These are phyloP conservation scores for Moricandia moricandioides DNA, from an alignment of 345 rosid species.

Conservation along the genomic window DNA sequence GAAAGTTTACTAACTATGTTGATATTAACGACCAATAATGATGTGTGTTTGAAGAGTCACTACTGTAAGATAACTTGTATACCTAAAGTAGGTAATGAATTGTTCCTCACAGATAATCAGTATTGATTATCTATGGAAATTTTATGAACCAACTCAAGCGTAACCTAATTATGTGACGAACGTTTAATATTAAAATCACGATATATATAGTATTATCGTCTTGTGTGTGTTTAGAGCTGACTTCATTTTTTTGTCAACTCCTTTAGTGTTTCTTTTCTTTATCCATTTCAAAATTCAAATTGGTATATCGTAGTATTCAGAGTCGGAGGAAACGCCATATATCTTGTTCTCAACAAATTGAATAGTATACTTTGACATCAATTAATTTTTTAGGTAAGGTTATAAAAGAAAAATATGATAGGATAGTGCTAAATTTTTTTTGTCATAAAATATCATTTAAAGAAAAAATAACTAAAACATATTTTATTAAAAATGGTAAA, in stretches of 20 bases:
- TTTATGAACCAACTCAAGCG: not conserved
- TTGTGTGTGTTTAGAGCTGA: slow-evolving; percentile 11
- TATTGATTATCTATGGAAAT: not conserved
- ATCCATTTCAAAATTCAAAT: not conserved
- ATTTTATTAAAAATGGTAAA: no score
- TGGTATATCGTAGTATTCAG: not conserved
- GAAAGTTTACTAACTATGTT: not conserved
- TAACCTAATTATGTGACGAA: not conserved
- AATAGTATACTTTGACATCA: not conserved
- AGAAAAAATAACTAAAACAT: no score
- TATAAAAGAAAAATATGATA: no score
- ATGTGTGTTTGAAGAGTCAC: not conserved
- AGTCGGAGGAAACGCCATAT: not conserved
- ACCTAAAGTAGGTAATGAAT: slow-evolving; percentile 5
- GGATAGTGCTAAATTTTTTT: no score
- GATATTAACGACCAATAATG: not conserved
- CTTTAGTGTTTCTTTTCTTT: not conserved
- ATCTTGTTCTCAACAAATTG: not conserved
- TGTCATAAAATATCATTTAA: no score
- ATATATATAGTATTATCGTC: not conserved
- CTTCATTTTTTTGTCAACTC: not conserved
- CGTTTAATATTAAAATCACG: not conserved
- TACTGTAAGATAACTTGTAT: not conserved
- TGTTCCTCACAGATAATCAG: not conserved
- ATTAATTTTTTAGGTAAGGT: not conserved